Evolutionary conservation across 129 eudicot genomes (phyloP), one percentile per base, ranked within the genome.

Genomic region (Chrysanthemum seticuspe): DNA sequence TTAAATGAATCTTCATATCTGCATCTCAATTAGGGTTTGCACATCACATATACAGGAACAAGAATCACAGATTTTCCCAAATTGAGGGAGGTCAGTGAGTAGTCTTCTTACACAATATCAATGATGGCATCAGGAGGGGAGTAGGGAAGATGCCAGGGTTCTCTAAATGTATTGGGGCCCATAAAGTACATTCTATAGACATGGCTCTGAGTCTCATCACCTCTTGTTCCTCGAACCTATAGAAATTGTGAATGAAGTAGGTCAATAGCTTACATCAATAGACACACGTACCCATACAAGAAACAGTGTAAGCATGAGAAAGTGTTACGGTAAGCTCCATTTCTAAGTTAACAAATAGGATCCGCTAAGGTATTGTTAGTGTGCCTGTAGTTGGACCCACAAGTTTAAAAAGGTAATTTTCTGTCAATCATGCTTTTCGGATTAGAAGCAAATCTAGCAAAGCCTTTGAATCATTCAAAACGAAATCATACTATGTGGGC

Each of bases 101-200:
- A 36, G 72, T 44, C 72, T 62, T 69, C 93, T 87, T 90, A 87
- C 97, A 90, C 97, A 62, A 90, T 90, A 75, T 85, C 87, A 76
- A 87, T 82, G 76, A 90, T 87, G 45, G 89, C 87, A 74, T 79
- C 65, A 45, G 95, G 97, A 67, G 97, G 97, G 14, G 97, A 90
- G 82, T 87, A 90, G 68, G 97, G 91, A 83, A 87, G 97, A 90
- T 90, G 95, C 95, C 95, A 90, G 12, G 97, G 97, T 83, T 90
- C 97, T 83, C 97, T 85, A 76, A 90, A 90, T 10, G 97, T 87
- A 82, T 90, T 90, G 49, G 91, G 97, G 36, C 97, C 97, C 97
- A 90, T 87, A 74, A 90, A 90, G 83, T 90, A 90, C 97, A 90
- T 87, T 76, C 95, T 81, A 68, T 90, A 88, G 6, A 90, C 95